Conservation (phyloP, 306 rosid species). For the Psophocarpus tetragonolobus region DNA sequence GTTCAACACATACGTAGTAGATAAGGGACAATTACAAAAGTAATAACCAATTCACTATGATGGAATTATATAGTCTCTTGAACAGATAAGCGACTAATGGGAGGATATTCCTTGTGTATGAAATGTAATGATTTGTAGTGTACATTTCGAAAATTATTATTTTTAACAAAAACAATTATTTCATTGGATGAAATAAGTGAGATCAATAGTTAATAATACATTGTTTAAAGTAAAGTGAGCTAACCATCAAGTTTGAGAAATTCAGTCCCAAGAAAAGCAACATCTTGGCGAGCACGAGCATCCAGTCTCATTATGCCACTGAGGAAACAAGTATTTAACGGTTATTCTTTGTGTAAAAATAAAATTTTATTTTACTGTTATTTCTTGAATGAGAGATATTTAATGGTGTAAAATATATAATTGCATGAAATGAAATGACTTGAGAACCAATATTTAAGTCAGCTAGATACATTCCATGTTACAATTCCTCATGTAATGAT, state of each 20-base stretch:
- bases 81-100: neutral
- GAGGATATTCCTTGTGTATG: neutral
- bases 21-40: slow-evolving; percentile 17
- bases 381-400: slow-evolving; percentile 13
- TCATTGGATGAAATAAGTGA: slow-evolving; percentile 21
- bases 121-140: slow-evolving; percentile 9
- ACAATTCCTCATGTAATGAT: neutral
- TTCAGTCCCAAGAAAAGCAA: slow-evolving; percentile 83
- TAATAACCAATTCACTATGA: neutral
- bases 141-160: slow-evolving; percentile 11
- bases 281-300: slow-evolving; percentile 86
- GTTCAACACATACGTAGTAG: neutral
- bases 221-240: slow-evolving; percentile 23
- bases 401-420: neutral
- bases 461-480: slow-evolving; percentile 8
- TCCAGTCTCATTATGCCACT: slow-evolving; percentile 93
- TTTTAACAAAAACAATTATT: slow-evolving; percentile 3
- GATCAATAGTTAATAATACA: slow-evolving; percentile 6
- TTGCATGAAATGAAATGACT: slow-evolving; percentile 5
- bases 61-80: neutral
- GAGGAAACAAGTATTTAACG: slow-evolving; percentile 39
- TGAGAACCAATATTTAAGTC: slow-evolving; percentile 20
- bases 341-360: slow-evolving; percentile 12
- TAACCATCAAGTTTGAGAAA: slow-evolving; percentile 93
- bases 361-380: neutral